Evolutionary conservation across 257 asterid species (phyloP).

Genomic region (Voacanga thouarsii): DNA sequence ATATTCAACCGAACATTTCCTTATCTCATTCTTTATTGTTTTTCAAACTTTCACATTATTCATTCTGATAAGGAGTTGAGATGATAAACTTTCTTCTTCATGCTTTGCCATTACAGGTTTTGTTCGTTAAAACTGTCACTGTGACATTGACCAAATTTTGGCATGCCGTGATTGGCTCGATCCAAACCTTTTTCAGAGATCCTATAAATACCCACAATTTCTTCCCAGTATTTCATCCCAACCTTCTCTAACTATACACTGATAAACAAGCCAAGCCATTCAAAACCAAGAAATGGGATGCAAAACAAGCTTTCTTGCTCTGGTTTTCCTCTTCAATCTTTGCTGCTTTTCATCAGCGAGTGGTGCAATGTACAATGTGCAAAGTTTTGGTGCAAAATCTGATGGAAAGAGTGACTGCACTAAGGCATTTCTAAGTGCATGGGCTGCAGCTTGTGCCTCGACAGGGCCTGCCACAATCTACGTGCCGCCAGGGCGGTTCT

Average conservation of each 20-base stretch:
- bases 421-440: slow-evolving; percentile 23
- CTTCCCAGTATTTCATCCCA: not conserved
- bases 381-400: slow-evolving; percentile 23
- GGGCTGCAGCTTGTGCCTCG: slow-evolving; percentile 32
- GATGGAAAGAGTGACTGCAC: slow-evolving; percentile 18
- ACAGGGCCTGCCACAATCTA: slow-evolving; percentile 20
- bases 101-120: not conserved
- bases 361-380: slow-evolving; percentile 13
- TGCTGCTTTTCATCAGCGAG: not conserved
- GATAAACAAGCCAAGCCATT: not conserved
- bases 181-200: not conserved
- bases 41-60: not conserved
- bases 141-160: not conserved
- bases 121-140: not conserved
- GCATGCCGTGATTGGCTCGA: not conserved
- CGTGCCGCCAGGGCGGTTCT: slow-evolving; percentile 23
- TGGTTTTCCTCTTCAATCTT: not conserved
- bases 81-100: not conserved
- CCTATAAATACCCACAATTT: not conserved
- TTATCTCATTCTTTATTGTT: not conserved
- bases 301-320: not conserved
- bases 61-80: no score
- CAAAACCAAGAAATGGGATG: not conserved
- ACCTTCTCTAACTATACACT: not conserved
- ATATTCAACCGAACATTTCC: not conserved